A percentile compares a stretch with the other conserved stretches of the same genome.
These are phyloP conservation scores for Claviceps pusilla DNA, from an alignment of 2,329 filamentous ascomycete genomes.

Conservation along the genomic window DNA sequence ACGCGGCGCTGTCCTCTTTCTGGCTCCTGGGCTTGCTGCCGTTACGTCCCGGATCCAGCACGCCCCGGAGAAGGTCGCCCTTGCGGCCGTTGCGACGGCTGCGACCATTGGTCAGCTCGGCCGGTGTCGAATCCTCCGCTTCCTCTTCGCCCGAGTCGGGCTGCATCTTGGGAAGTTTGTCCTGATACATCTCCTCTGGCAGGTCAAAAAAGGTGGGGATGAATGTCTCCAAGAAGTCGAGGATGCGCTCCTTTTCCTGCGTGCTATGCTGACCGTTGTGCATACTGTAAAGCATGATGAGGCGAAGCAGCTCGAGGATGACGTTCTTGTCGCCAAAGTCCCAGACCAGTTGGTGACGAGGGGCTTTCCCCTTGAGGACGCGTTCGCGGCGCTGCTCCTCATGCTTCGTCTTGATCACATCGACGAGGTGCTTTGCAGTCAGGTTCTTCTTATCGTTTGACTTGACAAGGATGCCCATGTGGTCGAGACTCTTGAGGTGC, in stretches of 20 bases:
- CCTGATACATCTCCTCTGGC: constrained; percentile 51
- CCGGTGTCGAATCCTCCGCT: constrained; percentile 53
- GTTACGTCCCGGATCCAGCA: constrained; percentile 64
- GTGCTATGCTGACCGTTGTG: constrained; percentile 56
- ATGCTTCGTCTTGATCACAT: constrained; percentile 81
- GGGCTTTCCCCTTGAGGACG: constrained; percentile 43
- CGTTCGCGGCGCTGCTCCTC: constrained; percentile 73
- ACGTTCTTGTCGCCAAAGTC: constrained; percentile 58
- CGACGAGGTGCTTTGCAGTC: constrained; percentile 75
- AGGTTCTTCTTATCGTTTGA: constrained; percentile 82
- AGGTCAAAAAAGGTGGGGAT: constrained; percentile 65
- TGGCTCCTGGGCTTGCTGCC: constrained; percentile 55
- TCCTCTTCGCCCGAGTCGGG: constrained; percentile 63
- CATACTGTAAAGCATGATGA: constrained; percentile 50
- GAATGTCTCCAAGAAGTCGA: constrained; percentile 63
- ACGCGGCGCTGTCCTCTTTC: constrained; percentile 65
- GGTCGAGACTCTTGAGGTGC: constrained; percentile 91
- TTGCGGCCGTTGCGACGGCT: constrained; percentile 61
- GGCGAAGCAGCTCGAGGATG: constrained; percentile 44
- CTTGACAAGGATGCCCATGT: constrained; percentile 86
- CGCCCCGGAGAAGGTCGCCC: constrained; percentile 67
- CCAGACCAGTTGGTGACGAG: constrained; percentile 61
- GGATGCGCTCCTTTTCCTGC: constrained; percentile 58
- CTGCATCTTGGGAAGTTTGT: constrained; percentile 52
- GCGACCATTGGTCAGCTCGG: constrained; percentile 55